Evolutionary conservation across 352 stramenopile genomes (phyloP), one percentile per base, ranked within the genome.

Genomic region (Phytophthora multivora): DNA sequence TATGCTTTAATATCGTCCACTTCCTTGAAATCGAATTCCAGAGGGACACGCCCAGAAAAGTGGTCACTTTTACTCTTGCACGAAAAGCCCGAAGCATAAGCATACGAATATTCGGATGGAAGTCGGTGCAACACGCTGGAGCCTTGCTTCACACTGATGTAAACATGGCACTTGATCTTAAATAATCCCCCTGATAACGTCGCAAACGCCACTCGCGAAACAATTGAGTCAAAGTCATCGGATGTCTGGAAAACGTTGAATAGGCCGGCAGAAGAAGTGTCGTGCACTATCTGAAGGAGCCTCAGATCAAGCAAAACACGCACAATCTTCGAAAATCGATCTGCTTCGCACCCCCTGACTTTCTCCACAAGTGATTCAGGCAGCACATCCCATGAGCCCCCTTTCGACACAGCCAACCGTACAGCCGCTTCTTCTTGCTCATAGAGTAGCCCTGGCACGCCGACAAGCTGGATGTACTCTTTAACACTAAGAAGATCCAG

Each of bases 391-490:
- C 85, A 94, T 8, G 78, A 70, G 23, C 77, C 66, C 16, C 71
- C 72, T 12, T 77, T 75, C 3, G 67, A 59, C 12, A 79, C 65
- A n/a, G 71, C 69, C 46, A 74, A 69, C 31, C 70, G 62, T 11
- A 93, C 80, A 23, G 68, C 66, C 56, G 63, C 64, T 70, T 93
- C 84, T 60, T 95, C 84, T 5, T 31, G 18, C 33, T 92, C 81
- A 2, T 63, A 81, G 35, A 95, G 66, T 9, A 90, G 35, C 31
- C 92, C 83, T 8, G 65, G 82, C 13, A 88, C 64, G 8, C 86
- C 86, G 19, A 90, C 78, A 41, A 95, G 61, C 18, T 92, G 81
- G 11, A 93, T 72, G 49, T 89, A 95, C 39, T 92, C 84, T 13
- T 78, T 78, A 19, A 93, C 63, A 15, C 67, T 77, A 36, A 93